Evolutionary conservation across 2,329 filamentous ascomycete genomes (phyloP).

Genomic region (Neobulgaria alba): DNA sequence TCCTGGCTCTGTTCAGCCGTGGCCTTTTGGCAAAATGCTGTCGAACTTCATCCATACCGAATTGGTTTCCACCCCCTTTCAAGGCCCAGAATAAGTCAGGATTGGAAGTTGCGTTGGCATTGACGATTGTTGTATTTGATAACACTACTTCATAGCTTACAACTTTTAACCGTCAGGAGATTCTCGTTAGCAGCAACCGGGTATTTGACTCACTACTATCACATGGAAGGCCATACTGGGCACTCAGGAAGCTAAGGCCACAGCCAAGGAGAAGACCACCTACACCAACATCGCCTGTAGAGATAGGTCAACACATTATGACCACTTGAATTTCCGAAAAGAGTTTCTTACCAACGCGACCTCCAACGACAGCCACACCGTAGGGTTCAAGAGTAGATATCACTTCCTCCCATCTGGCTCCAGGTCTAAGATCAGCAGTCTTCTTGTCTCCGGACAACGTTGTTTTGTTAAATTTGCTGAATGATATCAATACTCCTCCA

Average conservation of each 20-base stretch:
- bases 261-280: constrained; percentile 21
- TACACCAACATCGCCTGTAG: constrained; percentile 16
- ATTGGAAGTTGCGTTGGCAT: constrained; percentile 34
- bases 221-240: constrained; percentile 13
- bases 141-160: constrained; percentile 33
- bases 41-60: too few relatives aligned
- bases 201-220: constrained; percentile 21
- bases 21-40: too few relatives aligned
- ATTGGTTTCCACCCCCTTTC: constrained; percentile 28
- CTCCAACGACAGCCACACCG: constrained; percentile 30
- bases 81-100: constrained; percentile 39
- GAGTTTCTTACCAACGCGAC: too few relatives aligned
- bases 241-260: constrained; percentile 18
- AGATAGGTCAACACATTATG: too few relatives aligned
- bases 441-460: constrained; percentile 22
- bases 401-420: constrained; percentile 32
- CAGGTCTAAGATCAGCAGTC: constrained; percentile 29
- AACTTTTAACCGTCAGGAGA: too few relatives aligned
- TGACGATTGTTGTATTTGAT: constrained; percentile 40
- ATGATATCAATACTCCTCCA: constrained; percentile 41
- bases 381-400: constrained; percentile 29
- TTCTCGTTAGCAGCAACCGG: background rate
- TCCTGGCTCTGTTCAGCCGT: too few relatives aligned
- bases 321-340: too few relatives aligned
- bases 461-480: constrained; percentile 26